Base-by-base conservation (phyloP, 768 basidiomycete species). In the Tulasnella sp. region DNA sequence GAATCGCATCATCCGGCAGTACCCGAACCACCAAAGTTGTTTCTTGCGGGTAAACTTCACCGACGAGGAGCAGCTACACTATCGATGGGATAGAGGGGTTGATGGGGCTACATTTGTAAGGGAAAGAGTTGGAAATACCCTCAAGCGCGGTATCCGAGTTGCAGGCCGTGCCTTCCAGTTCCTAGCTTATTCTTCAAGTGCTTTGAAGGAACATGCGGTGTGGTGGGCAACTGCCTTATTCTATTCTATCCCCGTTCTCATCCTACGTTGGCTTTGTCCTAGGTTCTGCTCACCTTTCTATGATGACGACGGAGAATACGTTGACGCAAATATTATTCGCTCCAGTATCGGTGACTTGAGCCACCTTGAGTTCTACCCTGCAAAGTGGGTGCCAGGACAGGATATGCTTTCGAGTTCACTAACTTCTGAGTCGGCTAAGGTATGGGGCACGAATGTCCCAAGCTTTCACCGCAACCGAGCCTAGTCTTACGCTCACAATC, bases 41-140 rank as follows among this genome's bases (percentile, higher is more conserved):
- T 93, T 93, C 65, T 65, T 93, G 29, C 81, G 90, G 8, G 87
- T 91, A 23, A 81, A 86, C 62, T 88, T 92, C 63, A 77, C 83
- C 4, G 89, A 91, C 56, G 89, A 93, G 69, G 84, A 91, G 62
- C 74, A 75, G 32, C 72, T 84, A n/a, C 75, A 78, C 35, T 84
- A 83, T 60, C 76, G 80, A 11, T 86, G 84, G 84, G 77, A 78
- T 54, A 73, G 78, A 8, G 77, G 78, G 36, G 78, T 83, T 4
- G 82, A 86, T 60, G 78, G 77, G 0, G 65, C 69, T 2, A 65
- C 69, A 12, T 81, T 82, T 65, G 71, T 88, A 2, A 68, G 72
- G 17, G 70, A 77, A 37, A 77, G 81, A 9, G 83, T 86, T 11
- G 81, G 81, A 1, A 69, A 67, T 3, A 71, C 69, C 23, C 67